Conservation (phyloP, 805 yeast species). For the Candida chauliodis region DNA sequence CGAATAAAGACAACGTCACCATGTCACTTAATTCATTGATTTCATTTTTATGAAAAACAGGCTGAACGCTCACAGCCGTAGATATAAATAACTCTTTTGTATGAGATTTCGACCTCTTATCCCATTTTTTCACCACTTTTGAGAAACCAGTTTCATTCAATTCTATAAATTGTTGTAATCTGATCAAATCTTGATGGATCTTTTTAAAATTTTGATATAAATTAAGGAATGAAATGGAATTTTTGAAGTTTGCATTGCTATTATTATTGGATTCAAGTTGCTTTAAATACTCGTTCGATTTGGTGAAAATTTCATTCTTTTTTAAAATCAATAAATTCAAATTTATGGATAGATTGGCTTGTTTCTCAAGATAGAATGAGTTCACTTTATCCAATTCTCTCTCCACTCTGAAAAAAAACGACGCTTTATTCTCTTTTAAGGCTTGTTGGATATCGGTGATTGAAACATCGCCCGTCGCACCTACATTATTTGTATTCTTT, state of each 20-base stretch:
- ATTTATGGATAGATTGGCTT: slow-evolving; percentile 77
- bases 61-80: slow-evolving; percentile 94
- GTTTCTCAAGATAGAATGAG: slow-evolving; percentile 86
- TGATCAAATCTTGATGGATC: slow-evolving; percentile 81
- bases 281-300: slow-evolving; percentile 12
- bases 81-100: slow-evolving; percentile 88
- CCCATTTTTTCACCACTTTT: slow-evolving; percentile 97
- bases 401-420: slow-evolving; percentile 84
- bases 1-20: slow-evolving; percentile 63
- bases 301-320: slow-evolving; percentile 49
- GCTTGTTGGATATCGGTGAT: slow-evolving; percentile 34
- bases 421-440: slow-evolving; percentile 85
- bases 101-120: slow-evolving; percentile 90
- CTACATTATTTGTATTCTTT: slow-evolving; percentile 16
- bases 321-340: slow-evolving; percentile 73
- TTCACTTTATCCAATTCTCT: slow-evolving; percentile 95
- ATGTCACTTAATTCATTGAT: slow-evolving; percentile 80
- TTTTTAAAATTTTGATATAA: slow-evolving; percentile 86
- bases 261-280: slow-evolving; percentile 5
- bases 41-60: slow-evolving; percentile 88
- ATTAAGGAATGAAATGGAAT: slow-evolving; percentile 75
- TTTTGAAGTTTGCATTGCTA: slow-evolving; percentile 41
- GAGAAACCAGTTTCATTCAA: slow-evolving; percentile 94
- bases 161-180: slow-evolving; percentile 91
- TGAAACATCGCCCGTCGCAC: not conserved